Evolutionary conservation across 306 rosid species (phyloP).

Genomic region (Pueraria montana): DNA sequence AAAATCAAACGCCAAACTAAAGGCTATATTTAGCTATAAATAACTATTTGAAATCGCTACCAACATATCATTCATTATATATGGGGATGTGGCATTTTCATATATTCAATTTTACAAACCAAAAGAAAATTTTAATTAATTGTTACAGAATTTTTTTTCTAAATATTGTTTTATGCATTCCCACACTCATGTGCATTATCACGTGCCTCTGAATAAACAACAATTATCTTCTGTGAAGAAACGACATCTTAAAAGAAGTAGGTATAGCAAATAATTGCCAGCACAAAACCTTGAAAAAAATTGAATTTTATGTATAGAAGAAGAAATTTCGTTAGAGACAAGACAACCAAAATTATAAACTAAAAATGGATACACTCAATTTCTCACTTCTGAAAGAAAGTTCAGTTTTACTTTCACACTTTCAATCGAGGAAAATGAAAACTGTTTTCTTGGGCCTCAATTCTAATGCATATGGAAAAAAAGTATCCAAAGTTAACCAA

Average conservation of each 20-base stretch:
- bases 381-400: conserved; percentile 2
- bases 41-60: not conserved
- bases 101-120: not conserved
- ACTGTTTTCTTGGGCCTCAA: not conserved
- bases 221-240: not conserved
- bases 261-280: not conserved
- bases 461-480: not conserved
- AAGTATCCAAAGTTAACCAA: not conserved
- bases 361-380: not conserved
- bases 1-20: conserved; percentile 30
- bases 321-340: not conserved
- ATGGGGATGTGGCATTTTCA: not conserved
- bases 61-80: not conserved
- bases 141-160: not conserved
- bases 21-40: conserved; percentile 19
- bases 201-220: not conserved
- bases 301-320: not conserved
- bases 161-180: not conserved
- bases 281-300: not conserved
- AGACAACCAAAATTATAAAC: not conserved
- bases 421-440: not conserved
- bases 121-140: not conserved
- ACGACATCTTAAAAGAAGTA: not conserved
- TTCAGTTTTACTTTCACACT: not conserved
- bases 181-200: not conserved